Evolutionary conservation across 768 basidiomycete genomes (phyloP).

Genomic region (Suillus occidentalis): DNA sequence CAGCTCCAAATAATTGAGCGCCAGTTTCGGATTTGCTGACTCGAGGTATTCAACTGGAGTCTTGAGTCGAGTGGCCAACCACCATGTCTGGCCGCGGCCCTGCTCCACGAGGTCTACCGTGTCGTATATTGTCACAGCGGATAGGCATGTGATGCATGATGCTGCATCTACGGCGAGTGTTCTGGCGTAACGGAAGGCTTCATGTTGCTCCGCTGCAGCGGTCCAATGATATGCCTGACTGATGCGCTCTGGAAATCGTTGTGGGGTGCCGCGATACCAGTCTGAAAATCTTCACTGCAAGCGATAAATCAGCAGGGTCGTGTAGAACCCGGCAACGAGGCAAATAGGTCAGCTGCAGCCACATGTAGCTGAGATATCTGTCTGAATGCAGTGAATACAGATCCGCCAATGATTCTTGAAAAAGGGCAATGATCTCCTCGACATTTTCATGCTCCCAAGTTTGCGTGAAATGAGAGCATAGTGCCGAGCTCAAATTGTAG

Average conservation of each 20-base stretch:
- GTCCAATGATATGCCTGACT: neutral
- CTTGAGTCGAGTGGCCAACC: conserved; percentile 24
- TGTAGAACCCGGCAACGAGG: neutral
- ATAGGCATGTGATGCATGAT: conserved; percentile 18
- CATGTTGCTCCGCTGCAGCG: too few relatives aligned
- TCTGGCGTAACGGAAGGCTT: too few relatives aligned
- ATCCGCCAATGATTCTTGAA: neutral
- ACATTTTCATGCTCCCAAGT: neutral
- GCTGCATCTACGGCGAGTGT: too few relatives aligned
- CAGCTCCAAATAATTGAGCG: neutral
- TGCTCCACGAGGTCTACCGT: conserved; percentile 15
- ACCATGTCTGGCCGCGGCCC: conserved; percentile 23
- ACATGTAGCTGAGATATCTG: neutral
- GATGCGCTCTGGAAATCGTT: neutral
- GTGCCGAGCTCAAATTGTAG: too few relatives aligned
- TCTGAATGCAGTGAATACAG: neutral
- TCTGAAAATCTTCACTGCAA: neutral
- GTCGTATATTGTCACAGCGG: conserved; percentile 1
- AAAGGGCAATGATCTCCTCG: neutral
- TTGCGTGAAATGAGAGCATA: neutral
- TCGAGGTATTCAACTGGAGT: conserved; percentile 24
- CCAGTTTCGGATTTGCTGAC: neutral
- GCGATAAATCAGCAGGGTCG: neutral
- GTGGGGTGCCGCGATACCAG: neutral
- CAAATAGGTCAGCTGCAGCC: too few relatives aligned